Percentiles rank a stretch among this genome's conserved stretches.
These are phyloP conservation scores for Populus hybrid DNA, from an alignment of 441 rosid genomes.

Conservation along the genomic window DNA sequence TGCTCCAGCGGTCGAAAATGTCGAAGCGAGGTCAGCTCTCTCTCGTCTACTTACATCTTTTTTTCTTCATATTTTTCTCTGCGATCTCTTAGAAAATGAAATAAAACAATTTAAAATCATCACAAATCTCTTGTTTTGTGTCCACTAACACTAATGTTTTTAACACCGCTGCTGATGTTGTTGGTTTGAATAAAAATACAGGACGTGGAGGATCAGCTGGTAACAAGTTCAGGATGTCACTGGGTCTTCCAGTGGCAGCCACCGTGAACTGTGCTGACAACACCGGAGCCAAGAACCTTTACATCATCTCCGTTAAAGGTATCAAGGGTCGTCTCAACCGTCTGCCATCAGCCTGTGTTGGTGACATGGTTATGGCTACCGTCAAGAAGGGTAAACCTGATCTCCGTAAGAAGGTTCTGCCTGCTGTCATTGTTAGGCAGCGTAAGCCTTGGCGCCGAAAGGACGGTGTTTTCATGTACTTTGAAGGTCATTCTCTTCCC, in stretches of 20 bases:
- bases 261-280: conserved; percentile 94
- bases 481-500: conserved; percentile 46
- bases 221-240: conserved; percentile 94
- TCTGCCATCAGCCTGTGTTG: conserved; percentile 69
- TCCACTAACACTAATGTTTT: background rate
- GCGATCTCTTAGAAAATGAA: background rate
- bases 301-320: conserved; percentile 80
- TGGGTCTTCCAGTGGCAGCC: conserved; percentile 97
- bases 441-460: conserved; percentile 92
- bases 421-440: conserved; percentile 80
- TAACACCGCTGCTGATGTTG: background rate
- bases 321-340: conserved; percentile 77
- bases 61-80: background rate
- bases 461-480: conserved; percentile 91
- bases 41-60: background rate
- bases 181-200: background rate
- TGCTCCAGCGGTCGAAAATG: conserved; percentile 42
- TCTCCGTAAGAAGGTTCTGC: conserved; percentile 72
- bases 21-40: conserved; percentile 58
- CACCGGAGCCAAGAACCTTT: conserved; percentile 85
- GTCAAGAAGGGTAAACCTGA: conserved; percentile 84
- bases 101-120: background rate
- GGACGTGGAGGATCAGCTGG: conserved; percentile 95
- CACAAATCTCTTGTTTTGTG: background rate
- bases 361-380: conserved; percentile 88